Evolutionary conservation across 2,329 filamentous ascomycete genomes (phyloP).

Genomic region (Aspergillus sp.): DNA sequence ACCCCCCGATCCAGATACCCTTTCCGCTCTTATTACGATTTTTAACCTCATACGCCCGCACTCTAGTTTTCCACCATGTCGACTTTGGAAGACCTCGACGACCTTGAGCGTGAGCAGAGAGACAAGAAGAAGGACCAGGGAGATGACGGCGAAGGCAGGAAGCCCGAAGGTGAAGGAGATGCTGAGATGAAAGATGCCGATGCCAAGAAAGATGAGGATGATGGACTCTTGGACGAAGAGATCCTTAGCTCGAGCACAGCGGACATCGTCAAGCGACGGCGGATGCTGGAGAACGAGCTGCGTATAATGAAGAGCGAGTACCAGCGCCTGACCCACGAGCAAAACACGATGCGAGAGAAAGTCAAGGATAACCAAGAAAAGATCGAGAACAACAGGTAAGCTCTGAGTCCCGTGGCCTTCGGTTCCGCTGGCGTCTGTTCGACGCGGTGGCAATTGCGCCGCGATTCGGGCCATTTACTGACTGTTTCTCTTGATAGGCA

Average conservation of each 20-base stretch:
- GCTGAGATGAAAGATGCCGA: constrained; percentile 91
- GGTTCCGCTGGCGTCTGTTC: constrained; percentile 3
- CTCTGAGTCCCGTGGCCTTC: neutral
- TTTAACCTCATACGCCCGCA: neutral
- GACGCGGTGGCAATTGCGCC: constrained; percentile 8
- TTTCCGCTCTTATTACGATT: constrained; percentile 1
- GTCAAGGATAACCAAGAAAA: constrained; percentile 99
- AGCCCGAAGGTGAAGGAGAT: constrained; percentile 66
- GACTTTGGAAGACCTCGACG: constrained; percentile 88
- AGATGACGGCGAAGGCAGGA: constrained; percentile 57
- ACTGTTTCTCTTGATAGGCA: constrained; percentile 60
- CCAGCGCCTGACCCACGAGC: constrained; percentile 91
- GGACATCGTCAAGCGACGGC: constrained; percentile 88
- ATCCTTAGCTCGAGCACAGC: constrained; percentile 90
- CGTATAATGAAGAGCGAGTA: constrained; percentile 98
- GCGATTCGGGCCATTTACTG: neutral
- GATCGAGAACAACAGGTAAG: constrained; percentile 95
- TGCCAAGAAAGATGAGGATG: constrained; percentile 66
- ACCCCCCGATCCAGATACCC: constrained; percentile 10
- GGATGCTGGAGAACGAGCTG: constrained; percentile 94
- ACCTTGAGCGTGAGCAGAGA: constrained; percentile 77
- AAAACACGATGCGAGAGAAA: constrained; percentile 93
- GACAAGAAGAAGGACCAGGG: constrained; percentile 69
- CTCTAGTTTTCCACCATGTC: constrained; percentile 62
- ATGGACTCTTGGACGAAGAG: constrained; percentile 87